These are phyloP conservation scores for Coemansia sp. DNA, from an alignment of 192 early-diverging fungal genomes.

Conservation along the genomic window DNA sequence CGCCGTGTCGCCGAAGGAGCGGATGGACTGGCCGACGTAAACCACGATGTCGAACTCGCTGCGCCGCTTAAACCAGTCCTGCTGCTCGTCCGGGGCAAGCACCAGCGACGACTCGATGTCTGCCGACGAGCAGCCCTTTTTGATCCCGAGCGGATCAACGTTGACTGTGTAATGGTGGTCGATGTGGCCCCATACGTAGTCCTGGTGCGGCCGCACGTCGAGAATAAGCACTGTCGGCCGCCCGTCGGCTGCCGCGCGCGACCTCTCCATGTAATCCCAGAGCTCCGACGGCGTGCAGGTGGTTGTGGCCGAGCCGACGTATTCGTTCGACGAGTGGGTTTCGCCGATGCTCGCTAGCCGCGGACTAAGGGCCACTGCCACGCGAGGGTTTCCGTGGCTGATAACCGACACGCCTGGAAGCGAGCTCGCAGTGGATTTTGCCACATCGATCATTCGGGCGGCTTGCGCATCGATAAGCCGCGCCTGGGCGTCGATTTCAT, in stretches of 20 bases:
- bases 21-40: slow-evolving; percentile 60
- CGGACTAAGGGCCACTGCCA: slow-evolving; percentile 17
- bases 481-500: slow-evolving; percentile 45
- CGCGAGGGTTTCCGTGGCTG: slow-evolving; percentile 8
- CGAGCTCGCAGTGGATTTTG: slow-evolving; percentile 2
- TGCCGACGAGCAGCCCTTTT: slow-evolving; percentile 57
- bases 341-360: slow-evolving; percentile 10
- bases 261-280: slow-evolving; percentile 40
- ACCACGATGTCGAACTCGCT: slow-evolving; percentile 71
- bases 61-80: slow-evolving; percentile 63
- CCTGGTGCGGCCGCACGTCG: slow-evolving; percentile 72
- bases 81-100: slow-evolving; percentile 58
- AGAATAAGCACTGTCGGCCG: slow-evolving; percentile 62
- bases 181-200: slow-evolving; percentile 66
- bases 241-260: slow-evolving; percentile 18
- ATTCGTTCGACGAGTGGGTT: slow-evolving; percentile 11
- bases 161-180: slow-evolving; percentile 66
- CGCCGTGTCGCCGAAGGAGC: slow-evolving; percentile 43
- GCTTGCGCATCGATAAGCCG: slow-evolving; percentile 25
- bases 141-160: slow-evolving; percentile 66
- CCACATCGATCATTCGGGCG: slow-evolving; percentile 1
- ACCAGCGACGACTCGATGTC: slow-evolving; percentile 58
- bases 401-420: slow-evolving; percentile 18
- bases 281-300: slow-evolving; percentile 40
- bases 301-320: slow-evolving; percentile 21